Evolutionary conservation across 768 basidiomycete genomes (phyloP), one percentile per base, ranked within the genome.

Genomic region (Leucogyrophana mollusca): DNA sequence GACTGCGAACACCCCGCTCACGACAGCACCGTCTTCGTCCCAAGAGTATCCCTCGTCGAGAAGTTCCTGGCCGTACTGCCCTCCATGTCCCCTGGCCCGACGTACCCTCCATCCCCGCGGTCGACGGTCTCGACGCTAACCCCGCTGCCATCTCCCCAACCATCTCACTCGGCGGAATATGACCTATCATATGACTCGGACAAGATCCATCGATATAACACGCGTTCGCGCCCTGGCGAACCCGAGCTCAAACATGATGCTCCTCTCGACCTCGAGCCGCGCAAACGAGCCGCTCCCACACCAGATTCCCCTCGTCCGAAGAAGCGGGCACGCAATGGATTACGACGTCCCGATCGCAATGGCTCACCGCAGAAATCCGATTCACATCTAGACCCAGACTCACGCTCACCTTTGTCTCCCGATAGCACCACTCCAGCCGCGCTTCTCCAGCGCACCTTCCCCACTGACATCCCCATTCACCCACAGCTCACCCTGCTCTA

Each of bases 401-500:
- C n/a, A n/a, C n/a, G n/a, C n/a, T n/a, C n/a, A n/a, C n/a, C n/a
- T n/a, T n/a, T n/a, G n/a, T n/a, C n/a, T n/a, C n/a, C n/a, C n/a
- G n/a, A n/a, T n/a, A n/a, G n/a, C n/a, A n/a, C n/a, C n/a, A n/a
- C n/a, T n/a, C n/a, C n/a, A n/a, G n/a, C n/a, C n/a, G n/a, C n/a
- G n/a, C n/a, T n/a, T n/a, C n/a, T n/a, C n/a, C n/a, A 55, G 16
- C 78, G 88, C 45, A 72, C 69, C 7, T 74, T 90, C 43, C 83
- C 84, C 2, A 48, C 66, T 7, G 36, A 61, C 35, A 54, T 87
- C 43, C 66, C 74, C 34, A 68, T 76, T 39, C 70, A 77, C 18
- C 49, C 68, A 2, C 63, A 67, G 23, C 88, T 83, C 56, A 65
- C 81, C 33, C 73, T 83, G 16, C 77, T 87, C 51, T 91, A 91